Percentiles rank a stretch among this genome's conserved stretches.
phyloP scores from a whole-genome alignment of 1,284 basidiomycete species.

The Cryptococcus sp. region DNA sequence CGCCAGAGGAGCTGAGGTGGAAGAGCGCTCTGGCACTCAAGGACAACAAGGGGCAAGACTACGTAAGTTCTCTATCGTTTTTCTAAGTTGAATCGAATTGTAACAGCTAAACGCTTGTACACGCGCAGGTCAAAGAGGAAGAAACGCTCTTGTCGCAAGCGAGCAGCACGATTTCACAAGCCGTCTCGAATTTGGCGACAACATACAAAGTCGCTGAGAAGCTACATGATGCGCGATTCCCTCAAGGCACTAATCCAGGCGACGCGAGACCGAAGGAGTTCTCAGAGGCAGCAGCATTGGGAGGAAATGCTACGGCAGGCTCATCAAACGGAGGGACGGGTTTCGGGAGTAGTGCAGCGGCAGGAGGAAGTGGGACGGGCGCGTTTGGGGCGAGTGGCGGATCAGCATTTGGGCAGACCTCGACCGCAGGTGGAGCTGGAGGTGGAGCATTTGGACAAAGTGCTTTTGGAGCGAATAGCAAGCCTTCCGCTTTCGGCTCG shows the following conservation, averaged over 20 bases:
- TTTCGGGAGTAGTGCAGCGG: constrained; percentile 6
- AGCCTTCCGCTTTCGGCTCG: constrained; percentile 19
- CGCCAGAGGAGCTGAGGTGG: constrained; percentile 75
- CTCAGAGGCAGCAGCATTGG: constrained; percentile 33
- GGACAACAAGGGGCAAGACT: constrained; percentile 64
- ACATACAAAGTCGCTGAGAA: constrained; percentile 33
- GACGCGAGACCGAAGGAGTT: constrained; percentile 31
- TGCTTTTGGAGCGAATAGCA: constrained; percentile 18
- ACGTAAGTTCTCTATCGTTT: constrained; percentile 59
- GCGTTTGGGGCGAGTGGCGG: constrained; percentile 9
- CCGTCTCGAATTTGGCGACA: constrained; percentile 27
- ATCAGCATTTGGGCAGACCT: constrained; percentile 1
- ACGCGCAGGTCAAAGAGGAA: constrained; percentile 40
- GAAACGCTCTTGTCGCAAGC: constrained; percentile 24
- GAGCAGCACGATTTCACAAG: constrained; percentile 28
- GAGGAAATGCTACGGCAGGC: constrained; percentile 1
- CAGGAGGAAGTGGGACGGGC: constrained; percentile 7
- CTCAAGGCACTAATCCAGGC: constrained; percentile 19
- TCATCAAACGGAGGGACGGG: not conserved
- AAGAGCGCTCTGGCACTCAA: constrained; percentile 65
- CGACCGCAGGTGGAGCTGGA: constrained; percentile 6
- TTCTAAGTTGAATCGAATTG: no score
- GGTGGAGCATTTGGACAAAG: constrained; percentile 25
- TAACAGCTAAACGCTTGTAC: not conserved
- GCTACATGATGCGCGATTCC: constrained; percentile 43